These are phyloP conservation scores for Penicillium nucicola DNA, from an alignment of 495 filamentous ascomycete species.

Conservation along the genomic window DNA sequence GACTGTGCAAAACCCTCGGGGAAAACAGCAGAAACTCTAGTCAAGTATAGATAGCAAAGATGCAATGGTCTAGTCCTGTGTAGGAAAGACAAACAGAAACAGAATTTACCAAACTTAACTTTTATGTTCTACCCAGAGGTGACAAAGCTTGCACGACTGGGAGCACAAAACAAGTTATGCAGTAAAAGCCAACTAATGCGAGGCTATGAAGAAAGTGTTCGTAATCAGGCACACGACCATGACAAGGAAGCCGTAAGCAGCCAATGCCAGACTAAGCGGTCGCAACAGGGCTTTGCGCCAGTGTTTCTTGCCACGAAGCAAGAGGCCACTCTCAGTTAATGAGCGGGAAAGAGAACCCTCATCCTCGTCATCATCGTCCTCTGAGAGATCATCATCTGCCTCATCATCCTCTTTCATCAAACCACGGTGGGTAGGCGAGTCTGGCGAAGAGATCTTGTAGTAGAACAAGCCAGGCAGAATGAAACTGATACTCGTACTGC, in stretches of 20 bases:
- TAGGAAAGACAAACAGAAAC: not conserved
- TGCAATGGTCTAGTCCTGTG: not conserved
- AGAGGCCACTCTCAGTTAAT: slow-evolving; percentile 41
- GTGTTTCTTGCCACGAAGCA: slow-evolving; percentile 49
- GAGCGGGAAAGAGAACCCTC: slow-evolving; percentile 33
- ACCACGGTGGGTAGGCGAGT: slow-evolving; percentile 77
- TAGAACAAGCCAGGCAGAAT: slow-evolving; percentile 96
- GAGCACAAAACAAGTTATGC: slow-evolving; percentile 9
- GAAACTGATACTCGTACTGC: slow-evolving; percentile 91
- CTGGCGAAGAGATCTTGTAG: slow-evolving; percentile 91
- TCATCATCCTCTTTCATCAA: slow-evolving; percentile 89
- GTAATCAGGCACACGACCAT: slow-evolving; percentile 87
- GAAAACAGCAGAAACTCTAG: not conserved
- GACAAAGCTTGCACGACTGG: slow-evolving; percentile 17
- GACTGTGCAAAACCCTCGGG: not conserved
- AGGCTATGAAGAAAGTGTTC: slow-evolving; percentile 71
- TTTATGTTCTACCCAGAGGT: slow-evolving; percentile 24
- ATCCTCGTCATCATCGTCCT: slow-evolving; percentile 41
- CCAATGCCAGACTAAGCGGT: slow-evolving; percentile 68
- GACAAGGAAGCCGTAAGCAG: slow-evolving; percentile 78
- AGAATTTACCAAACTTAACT: not conserved
- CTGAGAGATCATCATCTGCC: slow-evolving; percentile 37
- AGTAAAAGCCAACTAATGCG: slow-evolving; percentile 35
- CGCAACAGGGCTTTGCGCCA: slow-evolving; percentile 63
- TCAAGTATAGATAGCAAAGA: not conserved